Evolutionary conservation across 768 basidiomycete genomes (phyloP).

Genomic region (Trametes cingulata): DNA sequence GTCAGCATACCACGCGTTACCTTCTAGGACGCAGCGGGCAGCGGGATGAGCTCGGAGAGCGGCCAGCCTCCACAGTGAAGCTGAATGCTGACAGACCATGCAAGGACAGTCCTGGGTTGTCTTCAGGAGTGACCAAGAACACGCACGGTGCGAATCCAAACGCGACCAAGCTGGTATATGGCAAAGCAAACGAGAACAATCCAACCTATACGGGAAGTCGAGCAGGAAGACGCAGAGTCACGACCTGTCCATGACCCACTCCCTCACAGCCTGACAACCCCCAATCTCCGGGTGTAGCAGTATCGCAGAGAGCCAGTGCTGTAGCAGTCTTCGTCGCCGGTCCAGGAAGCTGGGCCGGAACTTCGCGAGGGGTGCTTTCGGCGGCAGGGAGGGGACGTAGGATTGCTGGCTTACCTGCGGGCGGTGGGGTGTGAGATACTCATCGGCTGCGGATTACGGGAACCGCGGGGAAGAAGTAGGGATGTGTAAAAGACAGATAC

Average conservation of each 20-base stretch:
- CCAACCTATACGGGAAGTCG: too few species aligned
- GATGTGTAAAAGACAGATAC: slow-evolving; percentile 23
- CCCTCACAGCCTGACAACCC: slow-evolving; percentile 54
- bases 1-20: too few species aligned
- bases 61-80: too few species aligned
- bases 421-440: background rate
- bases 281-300: slow-evolving; percentile 73
- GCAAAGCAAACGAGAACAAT: too few species aligned
- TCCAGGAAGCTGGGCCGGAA: slow-evolving; percentile 72
- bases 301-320: slow-evolving; percentile 66
- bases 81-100: too few species aligned
- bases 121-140: too few species aligned
- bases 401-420: slow-evolving; percentile 46
- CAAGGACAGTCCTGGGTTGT: too few species aligned
- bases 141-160: too few species aligned
- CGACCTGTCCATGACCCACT: slow-evolving; percentile 55
- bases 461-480: background rate
- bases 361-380: slow-evolving; percentile 66
- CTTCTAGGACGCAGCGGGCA: too few species aligned
- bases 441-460: background rate
- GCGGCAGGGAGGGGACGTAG: slow-evolving; percentile 61
- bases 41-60: too few species aligned
- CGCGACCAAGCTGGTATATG: too few species aligned
- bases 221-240: background rate
- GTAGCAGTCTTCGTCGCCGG: slow-evolving; percentile 54